Base-by-base conservation (phyloP, 2,329 filamentous ascomycete species). In the Colletotrichum musicola region DNA sequence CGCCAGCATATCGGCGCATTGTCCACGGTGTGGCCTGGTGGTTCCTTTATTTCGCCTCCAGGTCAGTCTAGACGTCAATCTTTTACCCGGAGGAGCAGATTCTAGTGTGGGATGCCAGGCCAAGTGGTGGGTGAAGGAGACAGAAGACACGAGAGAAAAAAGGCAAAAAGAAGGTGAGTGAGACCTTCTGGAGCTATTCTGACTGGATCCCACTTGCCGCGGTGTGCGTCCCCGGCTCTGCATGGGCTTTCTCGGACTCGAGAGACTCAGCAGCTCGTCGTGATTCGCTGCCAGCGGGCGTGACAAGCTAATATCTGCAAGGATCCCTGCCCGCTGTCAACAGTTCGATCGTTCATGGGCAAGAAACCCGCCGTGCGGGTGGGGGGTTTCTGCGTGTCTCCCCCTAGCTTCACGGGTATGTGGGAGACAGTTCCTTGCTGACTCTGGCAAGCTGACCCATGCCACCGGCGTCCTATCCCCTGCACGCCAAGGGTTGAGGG, bases 401-500 rank as follows among this genome's bases (percentile, higher is more conserved):
- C 30, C 30, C 51, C 47, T 59, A 64, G 64, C 46, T 46, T 57
- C 1, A 59, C 64, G 64, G 60, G 47, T 64, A 64, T 64, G 53
- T 68, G 64, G 60, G 54, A 64, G 60, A 22, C 59, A 13, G n/a
- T 57, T 46, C 64, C 64, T 46, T 57, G 51, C 38, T 27, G 14
- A 5, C 10, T 49, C n/a, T 35, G 20, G 44, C 20, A 27, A 55
- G 22, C 13, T 20, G 16, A 68, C 40, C 64, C 61, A 54, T 58
- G 54, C 35, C 44, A 42, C 49, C 40, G 53, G 47, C 64, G 60
- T 35, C 10, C 51, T 55, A 20, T 50, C 63, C 64, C 64, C 59
- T 67, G 64, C 64, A 68, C 58, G 54, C 61, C 60, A 68, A 59
- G n/a, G 46, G 64, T 40, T 63, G 64, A 64, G 60, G 60, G 60